Percentiles rank a stretch among this genome's conserved stretches.
Conservation (phyloP, 2,329 filamentous ascomycete species). For the Teratosphaeriaceae sp. region DNA sequence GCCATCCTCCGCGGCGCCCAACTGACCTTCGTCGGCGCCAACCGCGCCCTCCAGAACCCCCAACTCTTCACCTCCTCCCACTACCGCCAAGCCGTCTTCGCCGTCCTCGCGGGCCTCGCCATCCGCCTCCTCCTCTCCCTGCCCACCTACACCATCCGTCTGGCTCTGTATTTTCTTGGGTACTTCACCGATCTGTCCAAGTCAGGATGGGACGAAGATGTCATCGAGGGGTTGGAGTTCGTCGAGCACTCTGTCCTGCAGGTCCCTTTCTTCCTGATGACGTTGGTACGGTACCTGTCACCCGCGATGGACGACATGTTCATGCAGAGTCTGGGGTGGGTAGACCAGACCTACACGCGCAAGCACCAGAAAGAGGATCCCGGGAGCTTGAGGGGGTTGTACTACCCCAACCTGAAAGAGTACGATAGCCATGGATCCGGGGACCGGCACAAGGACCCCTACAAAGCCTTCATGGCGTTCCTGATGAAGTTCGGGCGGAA, state of each 20-base stretch:
- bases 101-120: constrained; percentile 70
- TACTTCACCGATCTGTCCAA: constrained; percentile 64
- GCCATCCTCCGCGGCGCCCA: constrained; percentile 76
- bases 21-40: constrained; percentile 28
- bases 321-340: constrained; percentile 91
- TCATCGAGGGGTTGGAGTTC: constrained; percentile 70
- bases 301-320: constrained; percentile 94
- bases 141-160: constrained; percentile 66
- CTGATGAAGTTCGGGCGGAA: constrained; percentile 65
- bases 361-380: constrained; percentile 80
- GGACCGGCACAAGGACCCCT: constrained; percentile 41
- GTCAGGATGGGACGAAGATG: constrained; percentile 71
- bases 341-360: constrained; percentile 78
- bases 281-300: constrained; percentile 81
- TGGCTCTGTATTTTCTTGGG: constrained; percentile 63
- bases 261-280: constrained; percentile 90
- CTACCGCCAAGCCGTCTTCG: constrained; percentile 81
- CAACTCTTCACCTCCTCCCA: constrained; percentile 79
- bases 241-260: constrained; percentile 90
- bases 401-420: constrained; percentile 70
- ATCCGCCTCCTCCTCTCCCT: constrained; percentile 76
- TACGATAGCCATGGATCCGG: constrained; percentile 46
- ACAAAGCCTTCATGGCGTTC: constrained; percentile 56
- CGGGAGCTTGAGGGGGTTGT: constrained; percentile 63
- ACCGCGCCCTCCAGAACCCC: constrained; percentile 85